phyloP scores from a whole-genome alignment of 257 asterid species.

The Capsicum rhomboideum region DNA sequence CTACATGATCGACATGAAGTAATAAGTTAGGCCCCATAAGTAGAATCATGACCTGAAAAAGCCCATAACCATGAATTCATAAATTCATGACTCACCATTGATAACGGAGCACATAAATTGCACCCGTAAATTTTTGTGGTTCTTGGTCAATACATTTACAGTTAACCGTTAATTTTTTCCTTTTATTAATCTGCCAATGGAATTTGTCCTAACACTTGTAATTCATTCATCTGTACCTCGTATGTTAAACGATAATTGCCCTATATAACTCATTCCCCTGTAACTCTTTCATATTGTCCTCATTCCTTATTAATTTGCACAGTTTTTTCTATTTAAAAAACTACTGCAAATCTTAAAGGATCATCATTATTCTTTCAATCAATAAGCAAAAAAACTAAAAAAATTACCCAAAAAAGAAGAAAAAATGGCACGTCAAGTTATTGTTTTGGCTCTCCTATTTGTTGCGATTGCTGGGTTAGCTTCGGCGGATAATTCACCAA shows the following conservation, averaged over 20 bases:
- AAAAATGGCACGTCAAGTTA: slow-evolving; percentile 53
- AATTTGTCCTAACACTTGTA: neutral
- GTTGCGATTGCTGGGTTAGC: slow-evolving; percentile 38
- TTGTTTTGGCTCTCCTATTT: slow-evolving; percentile 36
- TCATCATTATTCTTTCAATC: slow-evolving; percentile 20
- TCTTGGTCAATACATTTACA: neutral
- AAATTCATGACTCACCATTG: neutral
- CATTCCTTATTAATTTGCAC: slow-evolving; percentile 31
- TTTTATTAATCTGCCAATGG: neutral
- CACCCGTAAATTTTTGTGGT: neutral
- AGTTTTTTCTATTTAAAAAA: slow-evolving; percentile 27
- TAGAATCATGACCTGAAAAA: too few species aligned
- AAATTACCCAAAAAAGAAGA: neutral
- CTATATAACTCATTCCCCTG: slow-evolving; percentile 25
- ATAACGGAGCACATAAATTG: neutral
- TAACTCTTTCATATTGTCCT: neutral
- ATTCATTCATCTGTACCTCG: neutral
- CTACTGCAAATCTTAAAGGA: slow-evolving; percentile 36
- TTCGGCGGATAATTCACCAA: slow-evolving; percentile 50
- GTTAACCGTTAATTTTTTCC: neutral
- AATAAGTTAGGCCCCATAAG: too few species aligned
- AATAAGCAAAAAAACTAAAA: neutral
- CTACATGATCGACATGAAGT: too few species aligned
- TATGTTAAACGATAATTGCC: neutral
- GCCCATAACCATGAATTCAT: neutral